Evolutionary conservation across 1,139 yeast genomes (phyloP).

Genomic region (Taphrina confusa): DNA sequence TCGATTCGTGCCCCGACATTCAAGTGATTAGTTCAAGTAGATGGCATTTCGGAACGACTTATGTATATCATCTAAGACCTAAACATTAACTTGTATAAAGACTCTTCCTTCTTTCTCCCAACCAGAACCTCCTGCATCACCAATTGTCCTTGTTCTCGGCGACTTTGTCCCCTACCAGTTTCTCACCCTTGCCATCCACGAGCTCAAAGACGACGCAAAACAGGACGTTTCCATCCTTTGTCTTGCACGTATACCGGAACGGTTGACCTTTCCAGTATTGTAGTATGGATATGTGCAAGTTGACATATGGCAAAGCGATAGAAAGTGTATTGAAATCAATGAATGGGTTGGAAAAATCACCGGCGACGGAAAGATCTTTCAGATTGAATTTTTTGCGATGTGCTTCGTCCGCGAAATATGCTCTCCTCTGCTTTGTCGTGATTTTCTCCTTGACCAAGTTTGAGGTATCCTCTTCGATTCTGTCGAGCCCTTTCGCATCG

Average conservation of each 20-base stretch:
- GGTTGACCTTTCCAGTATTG: conserved; percentile 50
- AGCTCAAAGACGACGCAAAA: conserved; percentile 42
- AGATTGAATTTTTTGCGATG: conserved; percentile 47
- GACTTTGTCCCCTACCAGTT: conserved; percentile 29
- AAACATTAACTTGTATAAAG: background rate
- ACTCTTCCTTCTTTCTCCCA: too few species aligned
- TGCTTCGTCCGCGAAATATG: conserved; percentile 44
- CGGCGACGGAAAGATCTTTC: conserved; percentile 46
- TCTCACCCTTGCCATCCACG: conserved; percentile 42
- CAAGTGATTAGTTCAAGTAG: conserved; percentile 77
- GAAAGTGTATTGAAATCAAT: conserved; percentile 50
- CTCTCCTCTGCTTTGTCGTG: conserved; percentile 44
- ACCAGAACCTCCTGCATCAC: background rate
- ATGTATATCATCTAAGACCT: conserved; percentile 38
- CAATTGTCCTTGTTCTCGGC: conserved; percentile 12
- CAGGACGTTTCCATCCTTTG: conserved; percentile 37
- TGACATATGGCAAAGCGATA: conserved; percentile 52
- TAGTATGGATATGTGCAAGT: conserved; percentile 47
- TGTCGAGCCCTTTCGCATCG: conserved; percentile 1
- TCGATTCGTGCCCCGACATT: conserved; percentile 73
- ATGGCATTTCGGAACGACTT: conserved; percentile 88
- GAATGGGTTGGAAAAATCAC: conserved; percentile 53
- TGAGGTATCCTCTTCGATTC: conserved; percentile 26
- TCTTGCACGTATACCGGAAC: conserved; percentile 43
- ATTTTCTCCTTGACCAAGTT: conserved; percentile 25